Evolutionary conservation across 2,329 filamentous ascomycete genomes (phyloP).

Genomic region (Fusarium zealandicum): DNA sequence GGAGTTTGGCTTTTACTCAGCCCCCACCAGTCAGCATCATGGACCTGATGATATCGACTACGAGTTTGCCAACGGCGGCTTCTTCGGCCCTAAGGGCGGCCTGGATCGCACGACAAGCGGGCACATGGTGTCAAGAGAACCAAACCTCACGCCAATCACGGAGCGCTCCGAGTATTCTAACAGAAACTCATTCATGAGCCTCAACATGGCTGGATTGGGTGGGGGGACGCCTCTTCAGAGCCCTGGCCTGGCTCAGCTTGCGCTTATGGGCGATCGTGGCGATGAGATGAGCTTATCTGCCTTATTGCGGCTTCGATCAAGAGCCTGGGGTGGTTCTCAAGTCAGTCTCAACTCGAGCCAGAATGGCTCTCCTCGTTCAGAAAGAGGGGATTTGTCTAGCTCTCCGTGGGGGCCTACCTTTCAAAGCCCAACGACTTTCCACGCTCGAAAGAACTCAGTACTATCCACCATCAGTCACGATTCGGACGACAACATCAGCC

Average conservation of each 20-base stretch:
- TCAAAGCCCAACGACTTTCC: conserved; percentile 39
- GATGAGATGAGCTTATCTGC: conserved; percentile 76
- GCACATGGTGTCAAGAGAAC: conserved; percentile 77
- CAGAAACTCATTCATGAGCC: conserved; percentile 85
- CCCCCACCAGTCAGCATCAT: conserved; percentile 54
- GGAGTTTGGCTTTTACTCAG: conserved; percentile 95
- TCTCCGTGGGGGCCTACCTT: conserved; percentile 49
- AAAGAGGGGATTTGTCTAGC: conserved; percentile 56
- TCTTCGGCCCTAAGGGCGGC: conserved; percentile 79
- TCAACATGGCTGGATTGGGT: conserved; percentile 53
- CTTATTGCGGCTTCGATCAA: conserved; percentile 74
- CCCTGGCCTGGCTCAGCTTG: conserved; percentile 79
- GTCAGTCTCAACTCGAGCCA: conserved; percentile 68
- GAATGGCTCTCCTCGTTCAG: conserved; percentile 59
- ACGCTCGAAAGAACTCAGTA: conserved; percentile 58
- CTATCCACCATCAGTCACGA: conserved; percentile 59
- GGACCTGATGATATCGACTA: conserved; percentile 54
- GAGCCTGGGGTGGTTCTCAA: conserved; percentile 83
- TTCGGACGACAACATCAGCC: conserved; percentile 57
- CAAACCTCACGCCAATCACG: conserved; percentile 94
- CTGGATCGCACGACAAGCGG: conserved; percentile 76
- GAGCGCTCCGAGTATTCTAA: conserved; percentile 96
- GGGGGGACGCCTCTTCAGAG: conserved; percentile 65
- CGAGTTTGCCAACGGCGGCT: conserved; percentile 81
- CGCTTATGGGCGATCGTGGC: conserved; percentile 63